Evolutionary conservation across 2,329 filamentous ascomycete genomes (phyloP), one percentile per base, ranked within the genome.

Genomic region (Teratosphaeria gauchensis): DNA sequence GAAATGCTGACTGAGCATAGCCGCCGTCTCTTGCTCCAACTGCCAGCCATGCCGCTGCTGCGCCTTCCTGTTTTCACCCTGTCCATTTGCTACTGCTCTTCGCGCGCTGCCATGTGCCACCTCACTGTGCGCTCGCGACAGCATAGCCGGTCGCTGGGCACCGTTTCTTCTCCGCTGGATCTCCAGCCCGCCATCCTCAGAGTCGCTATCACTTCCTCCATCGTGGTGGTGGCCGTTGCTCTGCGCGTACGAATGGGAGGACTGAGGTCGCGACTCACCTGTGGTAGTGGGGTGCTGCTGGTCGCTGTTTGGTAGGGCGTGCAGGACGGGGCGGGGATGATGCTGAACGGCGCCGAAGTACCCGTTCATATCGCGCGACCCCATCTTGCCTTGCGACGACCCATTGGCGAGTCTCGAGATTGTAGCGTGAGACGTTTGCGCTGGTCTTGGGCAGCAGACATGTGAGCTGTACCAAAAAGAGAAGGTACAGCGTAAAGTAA

Each of bases 1-100:
- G 84, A 95, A 99, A 65, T 90, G 95, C 88, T 96, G 58, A 51
- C 64, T 68, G 63, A 96, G 80, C 59, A 88, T 88, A 24, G 63
- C 64, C 66, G 95, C 88, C 68, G 95, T 92, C 70, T 96, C 90
- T 65, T 91, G 89, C 70, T 90, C 88, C 72, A 95, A 91, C 73
- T 96, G 90, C 78, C 94, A 96, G 54, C 92, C 92, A 76, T 96
- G 92, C 54, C 92, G 84, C 72, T 86, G 82, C 64, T 78, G 63
- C 53, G 62, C 56, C 51, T 63, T 62, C 28, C 60, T 31, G 32
- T 52, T 56, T 53, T 55, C 60, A 11, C 62, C 58, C n/a, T 59
- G 56, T 33, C 57, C 48, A 51, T 58, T 33, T 62, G 53, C 57
- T 24, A 21, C 16, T 3, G 33, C 33, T 21, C 42, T n/a, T 61